Evolutionary conservation across 805 yeast genomes (phyloP), one percentile per base, ranked within the genome.

Genomic region (Pichia nanzhaoensis): DNA sequence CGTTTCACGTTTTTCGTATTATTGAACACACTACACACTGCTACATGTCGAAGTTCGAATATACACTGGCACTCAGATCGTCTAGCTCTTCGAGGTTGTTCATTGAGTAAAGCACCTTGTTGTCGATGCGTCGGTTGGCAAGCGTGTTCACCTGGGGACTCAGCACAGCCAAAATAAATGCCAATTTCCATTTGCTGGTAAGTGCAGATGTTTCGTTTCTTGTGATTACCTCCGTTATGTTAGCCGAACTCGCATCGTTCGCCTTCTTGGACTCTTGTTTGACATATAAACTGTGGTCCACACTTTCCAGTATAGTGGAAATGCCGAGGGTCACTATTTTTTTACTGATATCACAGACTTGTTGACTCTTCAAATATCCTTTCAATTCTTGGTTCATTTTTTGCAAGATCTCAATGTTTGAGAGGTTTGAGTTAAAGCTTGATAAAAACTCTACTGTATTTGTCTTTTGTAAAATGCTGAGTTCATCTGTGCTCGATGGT

Each of bases 11-110:
- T n/a, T n/a, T n/a, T n/a, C n/a, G n/a, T n/a, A n/a, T n/a, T n/a
- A n/a, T n/a, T n/a, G n/a, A n/a, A n/a, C n/a, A n/a, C n/a, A n/a
- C n/a, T n/a, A n/a, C n/a, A 14, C 13, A 30, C 12, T 5, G 10
- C 19, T 37, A 44, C 9, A 44, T 52, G 45, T 60, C 64, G 40
- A 84, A 86, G 57, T 88, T 88, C 17, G 95, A 83, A 62, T 90
- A 90, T 8, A 90, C 90, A 53, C 88, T 74, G 4, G 97, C 97
- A 65, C 95, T 82, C 53, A 90, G 73, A 49, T 88, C 96, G 52
- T 86, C 95, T 46, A 90, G 71, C 51, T 81, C 88, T 16, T 77
- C 80, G 28, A 72, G 63, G 47, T 65, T 66, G 52, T 74, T 71
- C 73, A 80, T 65, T 4, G 68, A 53, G 45, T 52, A 53, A 34